A percentile compares a stretch with the other conserved stretches of the same genome.
phyloP scores from a whole-genome alignment of 2,329 filamentous ascomycete species.

The Escovopsis sp. region DNA sequence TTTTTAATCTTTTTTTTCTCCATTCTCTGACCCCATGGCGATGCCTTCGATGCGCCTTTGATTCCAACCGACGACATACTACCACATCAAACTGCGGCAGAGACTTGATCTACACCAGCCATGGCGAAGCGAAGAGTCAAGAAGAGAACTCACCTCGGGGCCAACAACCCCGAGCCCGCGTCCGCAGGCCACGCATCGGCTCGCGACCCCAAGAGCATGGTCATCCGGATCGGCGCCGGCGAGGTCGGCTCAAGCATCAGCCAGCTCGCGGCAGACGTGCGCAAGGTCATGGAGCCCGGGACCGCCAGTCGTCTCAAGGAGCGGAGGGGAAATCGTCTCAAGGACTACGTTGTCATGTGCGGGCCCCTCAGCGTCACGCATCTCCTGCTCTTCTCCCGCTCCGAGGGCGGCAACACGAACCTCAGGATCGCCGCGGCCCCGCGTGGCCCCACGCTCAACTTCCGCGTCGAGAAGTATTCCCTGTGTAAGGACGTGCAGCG shows the following conservation, averaged over 20 bases:
- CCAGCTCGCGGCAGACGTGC: conserved; percentile 81
- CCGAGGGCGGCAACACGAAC: conserved; percentile 81
- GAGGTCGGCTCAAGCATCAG: conserved; percentile 85
- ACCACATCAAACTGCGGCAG: no score
- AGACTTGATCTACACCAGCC: conserved; percentile 8
- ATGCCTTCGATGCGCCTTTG: no score
- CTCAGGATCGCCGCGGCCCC: conserved; percentile 76
- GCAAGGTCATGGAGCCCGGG: conserved; percentile 88
- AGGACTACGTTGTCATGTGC: conserved; percentile 91
- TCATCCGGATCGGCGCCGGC: conserved; percentile 88
- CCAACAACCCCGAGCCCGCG: conserved; percentile 42
- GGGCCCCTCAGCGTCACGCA: conserved; percentile 88
- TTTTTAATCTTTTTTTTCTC: neutral
- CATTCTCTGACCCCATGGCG: neutral
- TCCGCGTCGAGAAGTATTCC: conserved; percentile 88
- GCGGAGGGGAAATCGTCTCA: conserved; percentile 70
- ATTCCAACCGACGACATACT: no score
- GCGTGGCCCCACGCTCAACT: conserved; percentile 82
- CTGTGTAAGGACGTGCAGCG: conserved; percentile 80
- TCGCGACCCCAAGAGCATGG: conserved; percentile 85
- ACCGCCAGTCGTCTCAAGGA: conserved; percentile 84
- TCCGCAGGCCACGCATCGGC: conserved; percentile 45
- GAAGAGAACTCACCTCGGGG: conserved; percentile 72
- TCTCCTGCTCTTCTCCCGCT: conserved; percentile 82
- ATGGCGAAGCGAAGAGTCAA: conserved; percentile 77